phyloP scores from a whole-genome alignment of 1,139 yeast genomes.

The Hanseniaspora sp. region DNA sequence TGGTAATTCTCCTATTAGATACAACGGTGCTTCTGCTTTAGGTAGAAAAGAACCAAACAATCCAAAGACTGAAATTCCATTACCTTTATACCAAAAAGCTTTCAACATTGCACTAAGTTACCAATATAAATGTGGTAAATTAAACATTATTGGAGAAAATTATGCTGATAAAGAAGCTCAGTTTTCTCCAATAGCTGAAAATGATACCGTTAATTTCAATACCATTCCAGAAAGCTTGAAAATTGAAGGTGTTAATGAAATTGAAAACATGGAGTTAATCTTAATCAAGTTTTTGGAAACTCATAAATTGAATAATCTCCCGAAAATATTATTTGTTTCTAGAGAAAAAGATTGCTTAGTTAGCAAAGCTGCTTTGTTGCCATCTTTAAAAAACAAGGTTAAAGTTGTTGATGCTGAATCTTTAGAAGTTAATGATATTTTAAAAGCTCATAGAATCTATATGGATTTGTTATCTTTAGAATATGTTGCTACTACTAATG shows the following conservation, averaged over 20 bases:
- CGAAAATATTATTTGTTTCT: conserved; percentile 54
- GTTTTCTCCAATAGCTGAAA: conserved; percentile 14
- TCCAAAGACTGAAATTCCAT: conserved; percentile 72
- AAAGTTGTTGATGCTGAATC: conserved; percentile 12
- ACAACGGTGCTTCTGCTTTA: conserved; percentile 81
- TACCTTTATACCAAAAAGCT: conserved; percentile 62
- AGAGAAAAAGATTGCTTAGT: conserved; percentile 20
- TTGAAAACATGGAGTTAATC: conserved; percentile 35
- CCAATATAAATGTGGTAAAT: conserved; percentile 62
- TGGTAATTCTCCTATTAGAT: conserved; percentile 84
- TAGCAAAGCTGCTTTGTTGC: conserved; percentile 24
- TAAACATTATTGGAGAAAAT: conserved; percentile 51
- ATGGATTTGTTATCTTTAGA: conserved; percentile 67
- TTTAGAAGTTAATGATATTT: conserved; percentile 74
- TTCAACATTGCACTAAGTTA: conserved; percentile 71
- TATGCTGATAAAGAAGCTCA: conserved; percentile 21
- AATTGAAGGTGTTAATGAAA: conserved; percentile 30
- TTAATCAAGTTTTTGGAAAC: conserved; percentile 48
- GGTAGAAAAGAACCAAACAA: conserved; percentile 88
- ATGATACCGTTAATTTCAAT: conserved; percentile 24
- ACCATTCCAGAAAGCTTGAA: conserved; percentile 26
- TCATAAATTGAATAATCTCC: conserved; percentile 40
- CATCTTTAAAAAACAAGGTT: conserved; percentile 1
- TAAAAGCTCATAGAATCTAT: conserved; percentile 67
- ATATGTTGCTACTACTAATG: conserved; percentile 32